Evolutionary conservation across 768 basidiomycete species (phyloP).

Genomic region (Lactarius indigo): DNA sequence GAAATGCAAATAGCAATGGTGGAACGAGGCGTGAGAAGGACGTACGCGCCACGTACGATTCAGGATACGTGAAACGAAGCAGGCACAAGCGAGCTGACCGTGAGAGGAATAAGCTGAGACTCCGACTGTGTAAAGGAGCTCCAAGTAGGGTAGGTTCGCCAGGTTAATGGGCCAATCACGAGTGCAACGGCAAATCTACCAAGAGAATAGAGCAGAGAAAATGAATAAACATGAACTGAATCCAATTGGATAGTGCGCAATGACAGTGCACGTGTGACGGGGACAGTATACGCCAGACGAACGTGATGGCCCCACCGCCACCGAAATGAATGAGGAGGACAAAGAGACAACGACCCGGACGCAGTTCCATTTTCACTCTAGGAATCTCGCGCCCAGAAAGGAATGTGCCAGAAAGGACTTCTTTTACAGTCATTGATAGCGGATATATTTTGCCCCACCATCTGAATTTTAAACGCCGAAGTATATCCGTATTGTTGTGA

Average conservation of each 20-base stretch:
- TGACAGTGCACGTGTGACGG: too few species aligned
- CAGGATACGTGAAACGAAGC: background rate
- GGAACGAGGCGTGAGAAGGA: background rate
- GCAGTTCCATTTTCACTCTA: too few species aligned
- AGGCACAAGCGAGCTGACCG: background rate
- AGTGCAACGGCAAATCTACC: background rate
- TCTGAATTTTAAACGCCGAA: too few species aligned
- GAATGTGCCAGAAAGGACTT: too few species aligned
- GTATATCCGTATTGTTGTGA: too few species aligned
- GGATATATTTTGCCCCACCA: too few species aligned
- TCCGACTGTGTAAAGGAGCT: background rate
- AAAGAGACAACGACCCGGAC: too few species aligned
- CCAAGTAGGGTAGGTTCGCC: background rate
- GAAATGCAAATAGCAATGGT: background rate
- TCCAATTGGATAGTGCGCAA: too few species aligned
- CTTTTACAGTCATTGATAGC: too few species aligned
- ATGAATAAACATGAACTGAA: background rate
- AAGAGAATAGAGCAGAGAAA: background rate
- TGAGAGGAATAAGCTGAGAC: background rate
- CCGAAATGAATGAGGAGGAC: background rate
- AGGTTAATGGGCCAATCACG: background rate
- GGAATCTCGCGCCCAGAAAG: too few species aligned
- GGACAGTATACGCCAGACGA: too few species aligned
- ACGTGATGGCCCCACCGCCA: background rate
- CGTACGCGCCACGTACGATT: background rate